Evolutionary conservation across 148 eudicot species (phyloP).

Genomic region (Heliosperma pusillum): DNA sequence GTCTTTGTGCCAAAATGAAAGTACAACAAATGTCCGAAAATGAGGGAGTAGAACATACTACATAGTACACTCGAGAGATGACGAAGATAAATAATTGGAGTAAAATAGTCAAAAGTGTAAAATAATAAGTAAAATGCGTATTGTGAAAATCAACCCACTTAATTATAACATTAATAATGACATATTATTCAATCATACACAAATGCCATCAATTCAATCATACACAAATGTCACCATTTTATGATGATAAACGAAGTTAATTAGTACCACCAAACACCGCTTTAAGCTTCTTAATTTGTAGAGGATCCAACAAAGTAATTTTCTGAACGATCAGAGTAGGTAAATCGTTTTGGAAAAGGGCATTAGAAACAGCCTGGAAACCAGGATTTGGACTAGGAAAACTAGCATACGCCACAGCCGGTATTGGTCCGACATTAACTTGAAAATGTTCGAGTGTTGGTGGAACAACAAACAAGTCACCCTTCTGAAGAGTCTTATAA

Average conservation of each 20-base stretch:
- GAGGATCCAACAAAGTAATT: slow-evolving; percentile 8
- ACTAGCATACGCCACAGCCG: background rate
- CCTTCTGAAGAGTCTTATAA: background rate
- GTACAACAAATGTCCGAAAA: too few relatives aligned
- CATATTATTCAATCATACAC: too few relatives aligned
- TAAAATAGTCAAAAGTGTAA: too few relatives aligned
- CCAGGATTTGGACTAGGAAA: slow-evolving; percentile 6
- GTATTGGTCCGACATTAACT: background rate
- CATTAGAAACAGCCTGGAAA: background rate
- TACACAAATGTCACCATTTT: background rate
- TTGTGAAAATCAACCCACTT: too few relatives aligned
- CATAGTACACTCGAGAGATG: too few relatives aligned
- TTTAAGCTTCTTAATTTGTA: slow-evolving; percentile 3
- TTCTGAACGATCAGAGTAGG: slow-evolving; percentile 1
- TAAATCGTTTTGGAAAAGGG: background rate
- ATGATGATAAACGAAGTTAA: background rate
- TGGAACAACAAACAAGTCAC: background rate
- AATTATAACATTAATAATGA: too few relatives aligned
- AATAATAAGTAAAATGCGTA: too few relatives aligned
- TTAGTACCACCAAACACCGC: background rate
- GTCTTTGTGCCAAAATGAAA: too few relatives aligned
- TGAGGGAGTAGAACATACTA: too few relatives aligned
- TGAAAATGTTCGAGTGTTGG: background rate
- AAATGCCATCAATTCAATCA: too few relatives aligned
- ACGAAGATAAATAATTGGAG: too few relatives aligned